Base-by-base conservation (phyloP, 2,329 filamentous ascomycete genomes). In the Nemania sp. region DNA sequence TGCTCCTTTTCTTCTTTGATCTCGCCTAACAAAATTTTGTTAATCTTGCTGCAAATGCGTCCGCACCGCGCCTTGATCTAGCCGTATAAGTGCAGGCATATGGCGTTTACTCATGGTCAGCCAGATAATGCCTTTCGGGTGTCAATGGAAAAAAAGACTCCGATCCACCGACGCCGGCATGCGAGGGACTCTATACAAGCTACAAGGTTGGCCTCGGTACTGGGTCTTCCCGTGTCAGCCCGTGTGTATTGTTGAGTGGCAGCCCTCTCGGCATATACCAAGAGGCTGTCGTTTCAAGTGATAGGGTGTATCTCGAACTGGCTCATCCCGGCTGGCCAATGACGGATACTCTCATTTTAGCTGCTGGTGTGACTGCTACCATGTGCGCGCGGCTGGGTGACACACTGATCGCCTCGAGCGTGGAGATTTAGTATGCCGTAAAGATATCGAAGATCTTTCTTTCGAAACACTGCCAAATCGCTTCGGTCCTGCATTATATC, bases 161-260 rank as follows among this genome's bases (percentile, higher is more conserved):
- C 47, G 28, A 48, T 54, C 45, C 30, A 45, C 58, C 58, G 55
- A 56, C 43, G 44, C 58, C 55, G 56, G 45, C 52, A 53, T 54
- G 43, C 33, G 36, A 33, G 39, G 43, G 37, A 41, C 46, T 31
- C 24, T 37, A n/a, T n/a, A n/a, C n/a, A n/a, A n/a, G n/a, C n/a
- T n/a, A 45, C 48, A 52, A 54, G 37, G 47, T 48, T 54, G 31
- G n/a, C 26, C 49, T 49, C 39, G 15, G 47, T 33, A 42, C 40
- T 34, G 31, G 36, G 36, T 37, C 28, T 49, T 52, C 52, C 40
- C n/a, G 20, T 33, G 39, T 45, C 34, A 15, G 8, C 28, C 11
- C 11, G 26, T 12, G 39, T 42, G 39, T 47, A 45, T 41, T 31
- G 19, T 23, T 34, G 40, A 30, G 28, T 41, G 19, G 6, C 26